These are phyloP conservation scores for Ganoderma lingzhi DNA, from an alignment of 1,284 basidiomycete species.

Conservation along the genomic window DNA sequence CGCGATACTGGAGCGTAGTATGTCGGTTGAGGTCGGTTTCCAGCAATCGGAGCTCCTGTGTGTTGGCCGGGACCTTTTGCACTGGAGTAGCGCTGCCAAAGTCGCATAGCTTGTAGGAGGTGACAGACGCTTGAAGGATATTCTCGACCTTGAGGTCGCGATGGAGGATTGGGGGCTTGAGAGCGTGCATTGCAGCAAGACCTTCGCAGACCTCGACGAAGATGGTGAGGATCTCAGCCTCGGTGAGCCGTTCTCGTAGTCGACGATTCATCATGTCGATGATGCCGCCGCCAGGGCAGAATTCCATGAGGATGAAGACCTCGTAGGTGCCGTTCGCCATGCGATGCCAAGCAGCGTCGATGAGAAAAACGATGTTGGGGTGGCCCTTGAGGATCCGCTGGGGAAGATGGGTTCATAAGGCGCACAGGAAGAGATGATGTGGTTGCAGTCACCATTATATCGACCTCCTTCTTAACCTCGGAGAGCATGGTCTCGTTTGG, in stretches of 20 bases:
- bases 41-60: conserved; percentile 84
- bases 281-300: conserved; percentile 93
- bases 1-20: conserved; percentile 95
- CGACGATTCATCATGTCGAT: conserved; percentile 99
- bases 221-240: conserved; percentile 96
- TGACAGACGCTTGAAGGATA: conserved; percentile 83
- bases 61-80: conserved; percentile 74
- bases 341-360: conserved; percentile 92
- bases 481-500: conserved; percentile 89
- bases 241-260: conserved; percentile 91
- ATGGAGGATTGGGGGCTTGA: conserved; percentile 90
- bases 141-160: conserved; percentile 99
- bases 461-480: conserved; percentile 98
- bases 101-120: conserved; percentile 96
- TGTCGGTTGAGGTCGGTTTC: conserved; percentile 95
- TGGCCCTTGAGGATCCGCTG: conserved; percentile 89
- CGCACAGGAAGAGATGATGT: conserved; percentile 33
- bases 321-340: conserved; percentile 88
- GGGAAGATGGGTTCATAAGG: conserved; percentile 26
- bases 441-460: conserved; percentile 86
- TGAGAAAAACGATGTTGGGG: conserved; percentile 92
- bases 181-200: conserved; percentile 95
- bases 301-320: conserved; percentile 99
- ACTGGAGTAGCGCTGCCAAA: conserved; percentile 94
- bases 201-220: conserved; percentile 96